phyloP scores from a whole-genome alignment of 1,139 yeast genomes.

The Hyphopichia khmerensis region DNA sequence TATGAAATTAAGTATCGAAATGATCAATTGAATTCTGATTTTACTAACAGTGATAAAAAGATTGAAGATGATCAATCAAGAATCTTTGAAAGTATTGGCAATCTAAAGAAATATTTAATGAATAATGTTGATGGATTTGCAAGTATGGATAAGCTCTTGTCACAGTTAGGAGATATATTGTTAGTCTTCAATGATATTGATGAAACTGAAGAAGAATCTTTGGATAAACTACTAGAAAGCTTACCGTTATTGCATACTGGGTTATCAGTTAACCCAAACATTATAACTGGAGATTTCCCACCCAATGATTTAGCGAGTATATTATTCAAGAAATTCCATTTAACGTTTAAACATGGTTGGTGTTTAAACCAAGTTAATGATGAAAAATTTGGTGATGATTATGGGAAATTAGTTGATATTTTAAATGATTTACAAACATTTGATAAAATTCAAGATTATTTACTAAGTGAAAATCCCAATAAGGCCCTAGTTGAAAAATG shows the following conservation, averaged over 20 bases:
- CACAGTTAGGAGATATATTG: conserved; percentile 47
- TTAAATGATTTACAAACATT: conserved; percentile 35
- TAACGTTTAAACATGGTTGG: conserved; percentile 55
- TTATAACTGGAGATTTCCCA: conserved; percentile 61
- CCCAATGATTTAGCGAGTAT: conserved; percentile 32
- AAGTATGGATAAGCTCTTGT: conserved; percentile 33
- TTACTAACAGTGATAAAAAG: conserved; percentile 7
- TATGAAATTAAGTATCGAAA: conserved; percentile 29
- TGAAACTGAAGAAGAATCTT: conserved; percentile 14
- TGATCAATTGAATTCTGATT: conserved; percentile 9
- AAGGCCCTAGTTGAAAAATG: conserved; percentile 26
- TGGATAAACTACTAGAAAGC: conserved; percentile 41
- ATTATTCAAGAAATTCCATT: conserved; percentile 39
- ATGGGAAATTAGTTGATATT: conserved; percentile 18
- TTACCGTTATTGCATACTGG: conserved; percentile 75
- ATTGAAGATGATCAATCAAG: neutral
- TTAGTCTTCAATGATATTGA: conserved; percentile 24
- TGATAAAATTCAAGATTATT: conserved; percentile 46
- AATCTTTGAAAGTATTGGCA: conserved; percentile 10
- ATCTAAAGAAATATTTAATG: conserved; percentile 26
- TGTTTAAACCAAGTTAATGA: conserved; percentile 27
- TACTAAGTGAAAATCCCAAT: conserved; percentile 16
- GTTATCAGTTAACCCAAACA: conserved; percentile 67
- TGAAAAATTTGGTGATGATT: conserved; percentile 17
- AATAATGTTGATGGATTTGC: conserved; percentile 20